Percentiles rank a stretch among this genome's conserved stretches.
Conservation (phyloP, 805 yeast genomes). For the Ogataea siamensis region DNA sequence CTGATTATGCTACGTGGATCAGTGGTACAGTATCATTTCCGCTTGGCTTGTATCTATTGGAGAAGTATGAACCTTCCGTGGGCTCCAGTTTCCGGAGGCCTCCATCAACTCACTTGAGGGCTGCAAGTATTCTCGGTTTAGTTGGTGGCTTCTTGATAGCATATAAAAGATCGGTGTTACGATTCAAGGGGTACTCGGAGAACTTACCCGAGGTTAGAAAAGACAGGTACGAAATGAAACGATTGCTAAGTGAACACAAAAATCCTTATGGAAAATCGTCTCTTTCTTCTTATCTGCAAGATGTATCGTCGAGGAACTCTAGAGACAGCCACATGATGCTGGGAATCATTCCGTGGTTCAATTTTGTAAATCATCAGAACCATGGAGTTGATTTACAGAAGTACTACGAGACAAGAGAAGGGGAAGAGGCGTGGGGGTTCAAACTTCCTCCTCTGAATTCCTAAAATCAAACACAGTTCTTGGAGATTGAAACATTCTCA, state of each 20-base stretch:
- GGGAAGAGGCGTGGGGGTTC: constrained; percentile 58
- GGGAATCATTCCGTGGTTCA: constrained; percentile 77
- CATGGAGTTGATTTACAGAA: constrained; percentile 72
- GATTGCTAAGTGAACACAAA: constrained; percentile 58
- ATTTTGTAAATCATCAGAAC: constrained; percentile 74
- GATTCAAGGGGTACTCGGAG: constrained; percentile 79
- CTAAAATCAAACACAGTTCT: no score
- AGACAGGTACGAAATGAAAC: constrained; percentile 74
- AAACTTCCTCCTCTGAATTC: constrained; percentile 44
- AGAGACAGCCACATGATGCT: constrained; percentile 61
- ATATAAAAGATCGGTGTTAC: constrained; percentile 61
- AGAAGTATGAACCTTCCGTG: constrained; percentile 45
- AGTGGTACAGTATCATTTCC: constrained; percentile 51
- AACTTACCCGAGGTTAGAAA: constrained; percentile 65
- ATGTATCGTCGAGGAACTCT: constrained; percentile 73
- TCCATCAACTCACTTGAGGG: constrained; percentile 55
- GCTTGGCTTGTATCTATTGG: constrained; percentile 41
- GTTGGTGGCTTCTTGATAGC: constrained; percentile 74
- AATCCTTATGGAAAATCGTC: constrained; percentile 64
- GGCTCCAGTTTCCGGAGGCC: constrained; percentile 49
- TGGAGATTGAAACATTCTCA: no score
- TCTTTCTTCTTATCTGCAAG: constrained; percentile 68
- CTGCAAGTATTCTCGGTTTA: constrained; percentile 59
- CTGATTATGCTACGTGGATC: constrained; percentile 58
- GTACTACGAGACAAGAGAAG: constrained; percentile 55